Base-by-base conservation (phyloP, 129 eudicot species). In the Oenanthe sinensis region DNA sequence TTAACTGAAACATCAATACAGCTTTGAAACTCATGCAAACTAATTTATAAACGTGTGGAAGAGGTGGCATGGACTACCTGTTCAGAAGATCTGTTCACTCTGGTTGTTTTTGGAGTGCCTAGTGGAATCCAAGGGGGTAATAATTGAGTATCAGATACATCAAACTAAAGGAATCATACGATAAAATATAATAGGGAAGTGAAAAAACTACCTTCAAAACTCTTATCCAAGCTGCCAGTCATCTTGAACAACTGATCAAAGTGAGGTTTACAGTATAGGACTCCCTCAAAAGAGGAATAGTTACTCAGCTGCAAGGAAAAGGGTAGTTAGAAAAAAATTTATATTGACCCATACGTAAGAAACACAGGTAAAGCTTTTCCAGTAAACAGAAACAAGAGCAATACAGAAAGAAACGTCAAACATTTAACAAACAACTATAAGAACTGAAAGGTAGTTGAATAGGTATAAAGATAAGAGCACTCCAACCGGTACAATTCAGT, bases 141-240 rank as follows among this genome's bases (percentile, higher is more conserved):
- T 33, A 63, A 50, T 0, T 45, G 81, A 22, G 46, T 3, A 39
- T 24, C 10, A n/a, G 54, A 47, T 9, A 20, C 49, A 30, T n/a
- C 12, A 33, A 68, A 22, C 11, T 33, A 68, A 68, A 33, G n/a
- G n/a, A 30, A 15, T 28, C 15, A 30, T 22, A 68, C 13, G 65
- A 8, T 24, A 10, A 58, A 60, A 67, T 67, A 30, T 30, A 15
- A 14, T 0, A 67, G 72, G 72, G 37, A 67, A 67, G 40, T 33
- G 22, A 15, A 65, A 22, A 14, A 0, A 24, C 49, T 63, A 90
- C 96, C 96, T 86, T 90, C 96, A 46, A 90, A 90, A 71, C 96
- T 90, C 80, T 90, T 90, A 68, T 90, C 89, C 87, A 90, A 83
- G 84, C 96, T 90, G 54, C 96, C 96, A 19, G 96, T 90, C 89